These are phyloP conservation scores for Erysiphe neolycopersici DNA, from an alignment of 2,329 filamentous ascomycete species.

Conservation along the genomic window DNA sequence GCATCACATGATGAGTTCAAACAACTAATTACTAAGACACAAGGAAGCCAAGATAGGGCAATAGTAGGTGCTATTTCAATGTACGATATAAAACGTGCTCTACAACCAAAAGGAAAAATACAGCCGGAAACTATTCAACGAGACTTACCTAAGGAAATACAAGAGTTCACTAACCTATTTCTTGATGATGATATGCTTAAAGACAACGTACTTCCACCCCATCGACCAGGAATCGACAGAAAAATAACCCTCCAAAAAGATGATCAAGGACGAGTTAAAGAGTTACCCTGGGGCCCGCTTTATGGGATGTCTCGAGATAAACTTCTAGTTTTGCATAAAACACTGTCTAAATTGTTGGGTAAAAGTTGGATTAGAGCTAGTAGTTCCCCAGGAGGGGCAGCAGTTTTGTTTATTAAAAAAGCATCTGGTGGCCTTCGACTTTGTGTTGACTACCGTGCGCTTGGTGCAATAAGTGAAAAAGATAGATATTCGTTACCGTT, in stretches of 20 bases:
- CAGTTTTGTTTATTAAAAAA: too few relatives aligned
- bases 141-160: neutral
- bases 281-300: neutral
- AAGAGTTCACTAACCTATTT: neutral
- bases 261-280: neutral
- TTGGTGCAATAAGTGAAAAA: too few relatives aligned
- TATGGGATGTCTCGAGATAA: too few relatives aligned
- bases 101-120: neutral
- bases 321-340: too few relatives aligned
- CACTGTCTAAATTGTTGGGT: too few relatives aligned
- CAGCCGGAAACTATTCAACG: neutral
- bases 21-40: neutral
- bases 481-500: too few relatives aligned
- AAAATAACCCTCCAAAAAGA: neutral
- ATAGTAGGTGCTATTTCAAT: neutral
- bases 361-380: too few relatives aligned
- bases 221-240: neutral
- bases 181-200: neutral
- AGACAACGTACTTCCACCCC: neutral
- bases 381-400: too few relatives aligned
- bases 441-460: too few relatives aligned
- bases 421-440: too few relatives aligned
- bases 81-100: neutral
- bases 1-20: neutral
- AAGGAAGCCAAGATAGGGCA: neutral